Conservation (phyloP, 495 filamentous ascomycete species). For the Daldinia childiae region DNA sequence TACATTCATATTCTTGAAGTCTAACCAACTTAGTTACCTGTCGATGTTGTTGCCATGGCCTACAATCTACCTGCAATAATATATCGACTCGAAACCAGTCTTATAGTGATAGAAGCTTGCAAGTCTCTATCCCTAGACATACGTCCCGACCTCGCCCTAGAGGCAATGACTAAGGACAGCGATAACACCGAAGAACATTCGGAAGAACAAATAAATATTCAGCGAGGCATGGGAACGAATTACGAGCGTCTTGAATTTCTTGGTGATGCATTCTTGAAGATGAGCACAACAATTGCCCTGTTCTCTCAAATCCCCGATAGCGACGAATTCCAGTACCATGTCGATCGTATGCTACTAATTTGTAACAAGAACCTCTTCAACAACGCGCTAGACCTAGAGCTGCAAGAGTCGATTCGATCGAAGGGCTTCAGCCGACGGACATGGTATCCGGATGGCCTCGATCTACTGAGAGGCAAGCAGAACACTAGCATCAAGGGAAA, state of each 20-base stretch:
- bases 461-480: conserved; percentile 60
- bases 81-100: conserved; percentile 79
- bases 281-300: conserved; percentile 89
- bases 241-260: conserved; percentile 96
- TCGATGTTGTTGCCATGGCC: conserved; percentile 69
- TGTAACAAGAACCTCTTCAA: conserved; percentile 93
- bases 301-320: conserved; percentile 78
- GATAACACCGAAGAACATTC: conserved; percentile 86
- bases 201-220: conserved; percentile 74
- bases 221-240: conserved; percentile 93
- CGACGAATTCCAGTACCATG: conserved; percentile 88
- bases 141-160: conserved; percentile 76
- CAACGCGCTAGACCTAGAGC: conserved; percentile 70
- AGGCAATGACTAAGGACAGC: conserved; percentile 94
- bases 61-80: conserved; percentile 86
- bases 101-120: conserved; percentile 78
- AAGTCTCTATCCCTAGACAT: conserved; percentile 67
- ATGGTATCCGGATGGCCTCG: conserved; percentile 86
- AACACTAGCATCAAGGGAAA: conserved; percentile 43
- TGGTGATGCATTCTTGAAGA: conserved; percentile 94
- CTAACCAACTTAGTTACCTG: conserved; percentile 66
- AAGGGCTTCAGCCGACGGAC: conserved; percentile 78
- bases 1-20: neutral
- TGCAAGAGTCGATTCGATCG: conserved; percentile 84
- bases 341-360: conserved; percentile 87